Conservation (phyloP, 1,284 basidiomycete species). For the Calocybe gambosa region DNA sequence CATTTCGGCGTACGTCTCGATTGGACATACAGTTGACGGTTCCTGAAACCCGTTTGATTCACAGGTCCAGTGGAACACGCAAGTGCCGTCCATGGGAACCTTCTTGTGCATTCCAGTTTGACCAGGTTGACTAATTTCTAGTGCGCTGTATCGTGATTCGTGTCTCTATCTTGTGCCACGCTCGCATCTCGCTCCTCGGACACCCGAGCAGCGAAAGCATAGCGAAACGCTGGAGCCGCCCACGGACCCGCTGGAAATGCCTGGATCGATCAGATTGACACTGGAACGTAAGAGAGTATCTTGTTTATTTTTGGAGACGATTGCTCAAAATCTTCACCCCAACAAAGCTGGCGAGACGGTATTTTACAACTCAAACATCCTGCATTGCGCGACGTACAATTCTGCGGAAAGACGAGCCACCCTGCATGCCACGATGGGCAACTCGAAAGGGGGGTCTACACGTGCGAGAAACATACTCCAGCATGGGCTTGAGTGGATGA, state of each 20-base stretch:
- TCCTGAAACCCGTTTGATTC: not conserved
- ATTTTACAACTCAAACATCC: constrained; percentile 79
- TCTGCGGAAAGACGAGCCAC: constrained; percentile 53
- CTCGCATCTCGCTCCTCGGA: constrained; percentile 58
- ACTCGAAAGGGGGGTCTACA: constrained; percentile 51
- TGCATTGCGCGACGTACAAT: constrained; percentile 70
- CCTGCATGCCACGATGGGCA: constrained; percentile 71
- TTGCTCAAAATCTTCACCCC: not conserved
- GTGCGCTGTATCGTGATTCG: constrained; percentile 67
- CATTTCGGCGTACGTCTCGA: constrained; percentile 55
- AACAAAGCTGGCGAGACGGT: constrained; percentile 66
- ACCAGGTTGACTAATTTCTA: constrained; percentile 21
- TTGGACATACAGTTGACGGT: constrained; percentile 1
- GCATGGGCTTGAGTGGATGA: constrained; percentile 75
- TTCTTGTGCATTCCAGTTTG: not conserved
- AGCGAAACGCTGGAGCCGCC: constrained; percentile 55
- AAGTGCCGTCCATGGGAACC: constrained; percentile 19
- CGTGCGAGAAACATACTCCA: constrained; percentile 78
- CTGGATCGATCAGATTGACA: constrained; percentile 53
- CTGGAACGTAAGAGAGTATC: constrained; percentile 47
- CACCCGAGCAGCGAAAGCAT: constrained; percentile 51
- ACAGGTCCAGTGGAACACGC: constrained; percentile 83
- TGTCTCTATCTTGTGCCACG: constrained; percentile 74
- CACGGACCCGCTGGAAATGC: constrained; percentile 60
- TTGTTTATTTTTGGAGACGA: not conserved